A percentile compares a stretch with the other conserved stretches of the same genome.
These are phyloP conservation scores for Penicillium dipodomyicola DNA, from an alignment of 495 filamentous ascomycete genomes.

Conservation along the genomic window DNA sequence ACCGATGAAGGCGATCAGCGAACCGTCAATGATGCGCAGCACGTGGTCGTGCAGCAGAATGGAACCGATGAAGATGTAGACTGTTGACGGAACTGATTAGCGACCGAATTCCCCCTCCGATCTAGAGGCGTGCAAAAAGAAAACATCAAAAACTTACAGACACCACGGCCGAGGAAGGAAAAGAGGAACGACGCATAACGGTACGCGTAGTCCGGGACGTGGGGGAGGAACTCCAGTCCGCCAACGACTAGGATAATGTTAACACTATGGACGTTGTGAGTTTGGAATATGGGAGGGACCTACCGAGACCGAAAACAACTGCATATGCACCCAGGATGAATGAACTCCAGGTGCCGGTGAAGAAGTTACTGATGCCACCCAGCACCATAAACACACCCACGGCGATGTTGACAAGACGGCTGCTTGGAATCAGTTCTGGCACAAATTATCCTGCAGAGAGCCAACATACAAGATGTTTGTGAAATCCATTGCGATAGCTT, in stretches of 20 bases:
- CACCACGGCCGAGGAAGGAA: conserved; percentile 90
- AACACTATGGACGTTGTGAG: conserved; percentile 2
- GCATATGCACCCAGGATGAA: conserved; percentile 82
- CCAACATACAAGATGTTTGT: conserved; percentile 57
- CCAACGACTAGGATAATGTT: conserved; percentile 35
- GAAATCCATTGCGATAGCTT: conserved; percentile 48
- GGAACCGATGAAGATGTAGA: conserved; percentile 94
- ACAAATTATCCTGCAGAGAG: background rate
- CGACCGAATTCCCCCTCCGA: background rate
- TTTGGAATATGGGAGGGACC: conserved; percentile 24
- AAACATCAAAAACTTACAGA: conserved; percentile 75
- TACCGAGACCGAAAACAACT: conserved; percentile 86
- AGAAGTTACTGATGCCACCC: conserved; percentile 89
- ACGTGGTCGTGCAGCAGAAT: conserved; percentile 66
- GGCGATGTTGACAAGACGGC: conserved; percentile 90
- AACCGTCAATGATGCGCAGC: conserved; percentile 62
- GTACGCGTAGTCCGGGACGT: conserved; percentile 87
- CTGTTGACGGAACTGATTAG: conserved; percentile 41
- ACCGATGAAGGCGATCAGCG: conserved; percentile 72
- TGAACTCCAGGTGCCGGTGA: conserved; percentile 40
- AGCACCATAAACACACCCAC: conserved; percentile 86
- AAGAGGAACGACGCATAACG: conserved; percentile 97
- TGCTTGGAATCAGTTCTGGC: conserved; percentile 33
- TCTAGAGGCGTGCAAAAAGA: conserved; percentile 19
- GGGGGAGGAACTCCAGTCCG: conserved; percentile 69